Evolutionary conservation across 2,329 filamentous ascomycete species (phyloP), one percentile per base, ranked within the genome.

Genomic region (Neopestalotiopsis sp.): DNA sequence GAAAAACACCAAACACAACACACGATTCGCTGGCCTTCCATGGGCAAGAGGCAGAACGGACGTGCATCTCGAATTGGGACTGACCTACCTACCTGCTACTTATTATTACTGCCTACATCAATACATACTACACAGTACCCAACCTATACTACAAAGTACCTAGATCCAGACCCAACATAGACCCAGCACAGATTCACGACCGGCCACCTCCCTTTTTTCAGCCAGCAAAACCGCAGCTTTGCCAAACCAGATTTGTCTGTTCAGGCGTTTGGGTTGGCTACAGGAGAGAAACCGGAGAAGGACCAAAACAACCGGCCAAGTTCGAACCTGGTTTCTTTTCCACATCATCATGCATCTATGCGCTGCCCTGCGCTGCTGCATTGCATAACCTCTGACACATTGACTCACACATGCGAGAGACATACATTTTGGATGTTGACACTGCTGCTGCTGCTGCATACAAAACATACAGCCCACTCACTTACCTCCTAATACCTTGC

Each of bases 291-390:
- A 28, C 24, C 9, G 45, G n/a, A 52, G 20, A 20, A 20, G 42
- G 42, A 52, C 45, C 45, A 52, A 52, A 52, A 52, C 45, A 52
- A 24, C 45, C 45, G 45, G 45, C 45, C 45, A 20, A 28, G 24
- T n/a, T 38, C 34, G 10, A 10, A 38, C 34, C 34, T 7, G 34
- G 34, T 38, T 17, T 52, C 20, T n/a, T 14, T 59, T 59, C 57
- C 57, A 62, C 59, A 62, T 62, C 59, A 62, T 62, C 59, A 62
- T 62, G 59, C 59, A 62, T 62, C 45, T 20, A 52, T 52, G 45
- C 45, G 45, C 45, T 17, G 45, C 45, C n/a, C 45, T 17, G 45
- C 45, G 45, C 45, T 52, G 17, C 14, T 52, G 6, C 45, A 52
- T 52, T 38, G 59, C 59, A 62, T 62, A 62, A 62, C 59, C 30